phyloP scores from a whole-genome alignment of 352 stramenopile genomes.

The Phytophthora kernoviae region DNA sequence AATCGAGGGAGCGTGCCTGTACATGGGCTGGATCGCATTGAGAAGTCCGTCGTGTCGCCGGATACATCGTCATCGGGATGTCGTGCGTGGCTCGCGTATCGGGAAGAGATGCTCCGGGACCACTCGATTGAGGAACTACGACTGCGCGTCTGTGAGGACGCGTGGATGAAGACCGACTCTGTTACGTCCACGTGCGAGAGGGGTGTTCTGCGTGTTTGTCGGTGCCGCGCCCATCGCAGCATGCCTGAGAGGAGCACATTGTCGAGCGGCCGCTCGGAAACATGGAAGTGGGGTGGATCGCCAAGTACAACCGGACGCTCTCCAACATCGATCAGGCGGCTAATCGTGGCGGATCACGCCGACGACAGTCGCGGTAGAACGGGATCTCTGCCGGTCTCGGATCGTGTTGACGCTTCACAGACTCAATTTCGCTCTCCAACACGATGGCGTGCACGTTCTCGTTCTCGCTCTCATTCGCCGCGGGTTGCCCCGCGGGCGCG shows the following conservation, averaged over 20 bases:
- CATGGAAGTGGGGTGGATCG: neutral
- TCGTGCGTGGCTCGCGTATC: too few relatives aligned
- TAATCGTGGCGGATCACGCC: neutral
- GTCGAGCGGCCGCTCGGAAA: neutral
- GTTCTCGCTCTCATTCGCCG: neutral
- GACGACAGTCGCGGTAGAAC: neutral
- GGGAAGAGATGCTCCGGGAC: too few relatives aligned
- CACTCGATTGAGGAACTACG: too few relatives aligned
- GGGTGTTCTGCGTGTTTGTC: neutral
- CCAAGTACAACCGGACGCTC: neutral
- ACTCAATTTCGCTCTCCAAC: too few relatives aligned
- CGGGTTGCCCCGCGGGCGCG: neutral
- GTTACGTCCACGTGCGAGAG: slow-evolving; percentile 6
- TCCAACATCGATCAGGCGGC: neutral
- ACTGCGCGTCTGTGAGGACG: neutral
- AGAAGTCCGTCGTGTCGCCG: too few relatives aligned
- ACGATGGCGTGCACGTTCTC: too few relatives aligned
- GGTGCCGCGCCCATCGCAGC: neutral
- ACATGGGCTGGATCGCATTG: too few relatives aligned
- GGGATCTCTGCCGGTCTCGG: neutral
- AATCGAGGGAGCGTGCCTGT: too few relatives aligned
- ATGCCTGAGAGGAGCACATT: neutral
- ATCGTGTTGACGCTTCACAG: too few relatives aligned
- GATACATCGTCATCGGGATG: too few relatives aligned
- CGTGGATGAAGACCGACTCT: slow-evolving; percentile 4